These are phyloP conservation scores for Copromyces sp. DNA, from an alignment of 495 filamentous ascomycete genomes.

Conservation along the genomic window DNA sequence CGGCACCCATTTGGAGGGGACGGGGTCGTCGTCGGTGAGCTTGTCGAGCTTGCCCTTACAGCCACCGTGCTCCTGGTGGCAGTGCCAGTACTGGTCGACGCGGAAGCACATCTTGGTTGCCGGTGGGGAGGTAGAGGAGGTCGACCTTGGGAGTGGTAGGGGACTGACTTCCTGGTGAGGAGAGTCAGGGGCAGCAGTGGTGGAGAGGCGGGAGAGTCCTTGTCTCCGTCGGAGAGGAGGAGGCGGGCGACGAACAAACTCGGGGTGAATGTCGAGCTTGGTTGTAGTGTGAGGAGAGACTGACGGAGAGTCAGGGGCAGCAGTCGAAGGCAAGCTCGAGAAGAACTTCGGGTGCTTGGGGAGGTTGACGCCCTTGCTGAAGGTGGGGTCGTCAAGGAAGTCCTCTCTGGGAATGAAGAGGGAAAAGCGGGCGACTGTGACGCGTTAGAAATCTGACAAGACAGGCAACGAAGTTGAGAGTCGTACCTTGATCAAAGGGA, in stretches of 20 bases:
- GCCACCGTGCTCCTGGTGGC: background rate
- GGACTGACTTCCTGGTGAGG: background rate
- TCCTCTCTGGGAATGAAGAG: background rate
- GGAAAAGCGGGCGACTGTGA: background rate
- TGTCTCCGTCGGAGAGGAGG: background rate
- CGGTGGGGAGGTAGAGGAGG: background rate
- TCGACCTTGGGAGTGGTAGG: background rate
- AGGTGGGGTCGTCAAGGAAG: background rate
- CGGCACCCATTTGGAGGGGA: background rate
- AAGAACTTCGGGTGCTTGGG: background rate
- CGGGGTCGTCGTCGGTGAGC: background rate
- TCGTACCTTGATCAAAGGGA: background rate
- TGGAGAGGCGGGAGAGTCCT: background rate
- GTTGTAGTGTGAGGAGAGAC: background rate
- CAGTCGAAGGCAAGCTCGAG: background rate
- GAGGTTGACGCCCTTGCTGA: background rate
- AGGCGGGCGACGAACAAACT: background rate
- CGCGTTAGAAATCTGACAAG: background rate
- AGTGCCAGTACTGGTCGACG: background rate
- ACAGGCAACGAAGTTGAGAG: background rate
- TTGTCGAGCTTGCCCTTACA: background rate
- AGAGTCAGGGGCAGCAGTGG: background rate
- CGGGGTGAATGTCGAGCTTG: background rate
- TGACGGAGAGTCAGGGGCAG: background rate
- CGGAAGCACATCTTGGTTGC: background rate